Percentiles rank a stretch among this genome's conserved stretches.
Evolutionary conservation across 2,329 filamentous ascomycete genomes (phyloP).

Genomic region (Monosporascus sp.): DNA sequence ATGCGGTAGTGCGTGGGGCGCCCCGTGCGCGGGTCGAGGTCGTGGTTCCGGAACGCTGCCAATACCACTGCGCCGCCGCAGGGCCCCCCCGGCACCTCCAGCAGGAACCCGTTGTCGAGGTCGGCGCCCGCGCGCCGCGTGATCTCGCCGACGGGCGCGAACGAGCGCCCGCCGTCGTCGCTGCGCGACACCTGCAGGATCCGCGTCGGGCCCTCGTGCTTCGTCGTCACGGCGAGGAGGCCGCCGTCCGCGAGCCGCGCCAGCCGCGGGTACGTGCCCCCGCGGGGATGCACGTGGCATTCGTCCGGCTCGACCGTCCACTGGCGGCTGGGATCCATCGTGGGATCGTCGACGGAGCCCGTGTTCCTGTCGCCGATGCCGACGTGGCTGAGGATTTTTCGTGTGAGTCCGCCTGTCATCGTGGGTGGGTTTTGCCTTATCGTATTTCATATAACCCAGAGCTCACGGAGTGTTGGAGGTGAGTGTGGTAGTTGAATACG

Average conservation of each 20-base stretch:
- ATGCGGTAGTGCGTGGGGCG: slow-evolving; percentile 39
- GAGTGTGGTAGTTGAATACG: no score
- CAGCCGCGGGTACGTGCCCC: slow-evolving; percentile 43
- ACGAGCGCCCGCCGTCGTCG: slow-evolving; percentile 36
- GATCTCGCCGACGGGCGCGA: slow-evolving; percentile 36
- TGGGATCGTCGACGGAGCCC: background rate
- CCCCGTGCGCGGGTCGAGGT: slow-evolving; percentile 26
- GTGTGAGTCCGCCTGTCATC: slow-evolving; percentile 3
- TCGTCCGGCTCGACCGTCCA: slow-evolving; percentile 41
- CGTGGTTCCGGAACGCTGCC: slow-evolving; percentile 45
- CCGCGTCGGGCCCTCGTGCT: slow-evolving; percentile 30
- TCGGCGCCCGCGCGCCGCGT: slow-evolving; percentile 35
- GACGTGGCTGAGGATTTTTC: slow-evolving; percentile 7
- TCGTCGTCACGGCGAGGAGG: slow-evolving; percentile 41
- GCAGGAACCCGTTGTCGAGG: slow-evolving; percentile 41
- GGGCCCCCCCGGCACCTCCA: slow-evolving; percentile 30
- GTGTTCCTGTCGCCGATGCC: slow-evolving; percentile 5
- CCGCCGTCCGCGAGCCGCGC: slow-evolving; percentile 38
- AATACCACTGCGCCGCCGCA: slow-evolving; percentile 26
- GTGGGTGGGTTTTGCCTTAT: no score
- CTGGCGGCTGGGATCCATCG: background rate
- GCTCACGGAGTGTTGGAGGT: background rate
- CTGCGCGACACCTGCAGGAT: slow-evolving; percentile 38
- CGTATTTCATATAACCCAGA: background rate
- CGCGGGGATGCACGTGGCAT: slow-evolving; percentile 32